These are phyloP conservation scores for Globisporangium mamillatum DNA, from an alignment of 352 stramenopile genomes.

Conservation along the genomic window DNA sequence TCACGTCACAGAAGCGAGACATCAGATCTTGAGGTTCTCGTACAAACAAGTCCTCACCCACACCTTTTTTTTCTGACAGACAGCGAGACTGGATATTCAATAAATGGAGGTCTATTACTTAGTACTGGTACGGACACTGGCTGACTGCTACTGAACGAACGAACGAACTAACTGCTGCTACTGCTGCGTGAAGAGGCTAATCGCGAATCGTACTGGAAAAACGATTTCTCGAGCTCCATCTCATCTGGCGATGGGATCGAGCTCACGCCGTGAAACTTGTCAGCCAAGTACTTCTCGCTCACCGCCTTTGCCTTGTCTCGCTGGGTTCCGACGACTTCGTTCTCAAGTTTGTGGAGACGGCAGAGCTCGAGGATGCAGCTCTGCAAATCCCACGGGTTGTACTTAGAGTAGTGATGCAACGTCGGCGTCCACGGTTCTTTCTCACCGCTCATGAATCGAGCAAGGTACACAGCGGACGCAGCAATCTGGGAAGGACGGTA, in stretches of 20 bases:
- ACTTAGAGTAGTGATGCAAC: conserved; percentile 75
- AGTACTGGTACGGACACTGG: conserved; percentile 8
- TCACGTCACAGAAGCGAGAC: not conserved
- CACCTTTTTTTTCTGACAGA: not conserved
- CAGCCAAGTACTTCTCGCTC: conserved; percentile 76
- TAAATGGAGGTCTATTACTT: conserved; percentile 9
- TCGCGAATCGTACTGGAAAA: conserved; percentile 24
- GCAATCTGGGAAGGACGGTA: conserved; percentile 71
- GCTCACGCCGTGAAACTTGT: conserved; percentile 63
- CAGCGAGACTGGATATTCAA: conserved; percentile 1
- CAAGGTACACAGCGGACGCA: conserved; percentile 72
- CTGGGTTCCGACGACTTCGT: conserved; percentile 54
- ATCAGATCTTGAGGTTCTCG: not conserved
- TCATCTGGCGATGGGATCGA: conserved; percentile 45
- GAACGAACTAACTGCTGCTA: conserved; percentile 7
- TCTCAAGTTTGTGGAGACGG: conserved; percentile 57
- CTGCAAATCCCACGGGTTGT: conserved; percentile 66
- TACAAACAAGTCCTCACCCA: not conserved
- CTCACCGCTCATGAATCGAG: conserved; percentile 63
- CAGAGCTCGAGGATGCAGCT: conserved; percentile 67
- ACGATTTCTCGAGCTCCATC: conserved; percentile 45
- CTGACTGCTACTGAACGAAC: conserved; percentile 4
- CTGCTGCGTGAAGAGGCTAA: conserved; percentile 3
- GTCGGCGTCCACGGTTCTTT: conserved; percentile 72
- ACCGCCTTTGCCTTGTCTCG: conserved; percentile 80